Base-by-base conservation (phyloP, 1,284 basidiomycete species). In the Schizophyllum amplum region DNA sequence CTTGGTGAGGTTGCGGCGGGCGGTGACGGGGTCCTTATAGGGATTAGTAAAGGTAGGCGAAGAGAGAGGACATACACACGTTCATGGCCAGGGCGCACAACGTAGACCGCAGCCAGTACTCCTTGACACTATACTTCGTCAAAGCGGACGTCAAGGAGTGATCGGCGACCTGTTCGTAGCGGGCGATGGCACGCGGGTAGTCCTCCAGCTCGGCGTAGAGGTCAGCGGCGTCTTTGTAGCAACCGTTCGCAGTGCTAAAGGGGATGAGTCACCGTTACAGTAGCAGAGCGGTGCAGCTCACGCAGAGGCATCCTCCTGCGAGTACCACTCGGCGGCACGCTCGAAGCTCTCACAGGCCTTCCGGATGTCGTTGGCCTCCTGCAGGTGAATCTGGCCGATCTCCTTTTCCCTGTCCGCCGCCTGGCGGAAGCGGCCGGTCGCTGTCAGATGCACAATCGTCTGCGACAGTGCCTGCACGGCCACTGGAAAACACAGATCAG, bases 41-140 rank as follows among this genome's bases (percentile, higher is more conserved):
- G 27, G 47, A 51, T 62, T 62, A 50, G 52, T 25, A 42, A 33
- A 51, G 24, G 48, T 48, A 42, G 55, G 7, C 11, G 25, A 47
- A 56, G 23, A 47, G 51, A 26, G 21, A 11, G 33, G 47, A 49
- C 51, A 33, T 33, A 42, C 46, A 58, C 15, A 75, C 84, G 65
- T 72, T 82, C 79, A 92, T 89, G 20, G 94, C 96, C 56, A 98
- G 78, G 47, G 91, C 91, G 69, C 96, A 99, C 24, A 99, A 74
- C 27, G 85, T 86, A 1, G 94, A 83, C 64, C 87, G 83, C 50
- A 99, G 78, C 87, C 94, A 98, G 70, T 97, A 98, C 67, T 99
- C 96, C 75, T 98, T 99, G 65, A 98, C 96, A 62, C 91, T 94
- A 76, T 98, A 99, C 72, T 94, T 94, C n/a, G 97, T 99, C 64